Evolutionary conservation across 768 basidiomycete genomes (phyloP).

Genomic region (Mycena venus): DNA sequence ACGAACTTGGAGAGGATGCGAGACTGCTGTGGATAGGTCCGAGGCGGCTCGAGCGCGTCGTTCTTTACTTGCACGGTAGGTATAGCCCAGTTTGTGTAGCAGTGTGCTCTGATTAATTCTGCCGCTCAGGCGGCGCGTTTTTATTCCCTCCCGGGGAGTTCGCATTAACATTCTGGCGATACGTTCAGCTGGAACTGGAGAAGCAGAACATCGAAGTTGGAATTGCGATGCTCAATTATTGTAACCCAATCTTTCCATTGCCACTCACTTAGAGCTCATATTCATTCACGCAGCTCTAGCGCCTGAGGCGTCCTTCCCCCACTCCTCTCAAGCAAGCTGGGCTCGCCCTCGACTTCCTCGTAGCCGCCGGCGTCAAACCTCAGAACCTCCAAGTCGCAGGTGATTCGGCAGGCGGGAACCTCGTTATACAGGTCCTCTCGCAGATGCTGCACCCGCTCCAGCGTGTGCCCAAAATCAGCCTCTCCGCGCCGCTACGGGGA

Average conservation of each 20-base stretch:
- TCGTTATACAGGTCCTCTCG: constrained; percentile 45
- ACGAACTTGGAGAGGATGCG: constrained; percentile 44
- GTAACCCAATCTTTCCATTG: constrained; percentile 33
- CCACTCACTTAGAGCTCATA: background rate
- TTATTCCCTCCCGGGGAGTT: constrained; percentile 37
- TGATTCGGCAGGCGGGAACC: constrained; percentile 52
- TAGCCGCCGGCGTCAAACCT: constrained; percentile 45
- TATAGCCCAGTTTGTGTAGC: background rate
- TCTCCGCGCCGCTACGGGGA: constrained; percentile 39
- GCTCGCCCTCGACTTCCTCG: constrained; percentile 44
- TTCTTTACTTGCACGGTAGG: constrained; percentile 50
- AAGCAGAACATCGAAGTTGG: constrained; percentile 25
- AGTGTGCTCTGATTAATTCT: too few relatives aligned
- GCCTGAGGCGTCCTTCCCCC: constrained; percentile 43
- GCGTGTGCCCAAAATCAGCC: constrained; percentile 37
- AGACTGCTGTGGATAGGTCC: constrained; percentile 50
- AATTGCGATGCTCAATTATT: constrained; percentile 8
- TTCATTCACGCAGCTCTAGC: constrained; percentile 38
- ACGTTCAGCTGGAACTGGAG: constrained; percentile 32
- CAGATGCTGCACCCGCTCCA: constrained; percentile 48
- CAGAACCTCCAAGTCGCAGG: constrained; percentile 49
- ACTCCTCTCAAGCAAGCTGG: constrained; percentile 46
- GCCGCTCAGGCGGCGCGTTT: constrained; percentile 43
- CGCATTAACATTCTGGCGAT: constrained; percentile 40
- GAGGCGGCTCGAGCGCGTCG: constrained; percentile 46